These are phyloP conservation scores for Aureobasidium sp. DNA, from an alignment of 2,329 filamentous ascomycete species.

Conservation along the genomic window DNA sequence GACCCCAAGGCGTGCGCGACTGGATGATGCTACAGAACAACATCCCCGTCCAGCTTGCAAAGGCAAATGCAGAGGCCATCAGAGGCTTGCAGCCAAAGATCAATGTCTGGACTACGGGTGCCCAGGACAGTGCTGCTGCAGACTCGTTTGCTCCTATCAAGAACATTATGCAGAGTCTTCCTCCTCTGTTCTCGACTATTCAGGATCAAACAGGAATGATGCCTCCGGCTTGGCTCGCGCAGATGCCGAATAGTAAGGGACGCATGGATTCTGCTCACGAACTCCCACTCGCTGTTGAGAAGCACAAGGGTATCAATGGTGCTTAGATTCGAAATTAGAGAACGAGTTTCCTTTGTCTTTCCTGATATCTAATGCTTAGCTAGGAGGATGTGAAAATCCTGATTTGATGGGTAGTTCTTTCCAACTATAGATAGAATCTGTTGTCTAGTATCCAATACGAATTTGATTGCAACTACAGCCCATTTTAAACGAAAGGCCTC, in stretches of 20 bases:
- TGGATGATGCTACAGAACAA: slow-evolving; percentile 84
- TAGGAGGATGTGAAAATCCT: background rate
- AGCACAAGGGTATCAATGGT: background rate
- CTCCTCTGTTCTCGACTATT: slow-evolving; percentile 76
- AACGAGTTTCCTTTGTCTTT: no score
- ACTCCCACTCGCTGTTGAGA: background rate
- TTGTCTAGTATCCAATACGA: no score
- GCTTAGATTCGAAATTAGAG: background rate
- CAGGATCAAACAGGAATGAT: slow-evolving; percentile 82
- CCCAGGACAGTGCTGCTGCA: slow-evolving; percentile 36
- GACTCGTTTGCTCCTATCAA: slow-evolving; percentile 60
- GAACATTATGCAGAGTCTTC: slow-evolving; percentile 78
- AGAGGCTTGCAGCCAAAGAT: slow-evolving; percentile 80
- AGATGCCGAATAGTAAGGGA: slow-evolving; percentile 38
- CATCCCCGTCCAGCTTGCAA: slow-evolving; percentile 68
- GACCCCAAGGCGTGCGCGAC: slow-evolving; percentile 69
- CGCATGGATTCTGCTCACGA: slow-evolving; percentile 28
- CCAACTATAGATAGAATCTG: no score
- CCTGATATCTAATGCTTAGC: background rate
- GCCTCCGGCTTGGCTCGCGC: slow-evolving; percentile 64
- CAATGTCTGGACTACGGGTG: slow-evolving; percentile 79
- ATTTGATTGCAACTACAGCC: no score
- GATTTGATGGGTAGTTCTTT: background rate
- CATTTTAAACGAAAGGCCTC: background rate
- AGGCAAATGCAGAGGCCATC: slow-evolving; percentile 70